phyloP scores from a whole-genome alignment of 345 rosid species.

The Geranium rotundifolium region DNA sequence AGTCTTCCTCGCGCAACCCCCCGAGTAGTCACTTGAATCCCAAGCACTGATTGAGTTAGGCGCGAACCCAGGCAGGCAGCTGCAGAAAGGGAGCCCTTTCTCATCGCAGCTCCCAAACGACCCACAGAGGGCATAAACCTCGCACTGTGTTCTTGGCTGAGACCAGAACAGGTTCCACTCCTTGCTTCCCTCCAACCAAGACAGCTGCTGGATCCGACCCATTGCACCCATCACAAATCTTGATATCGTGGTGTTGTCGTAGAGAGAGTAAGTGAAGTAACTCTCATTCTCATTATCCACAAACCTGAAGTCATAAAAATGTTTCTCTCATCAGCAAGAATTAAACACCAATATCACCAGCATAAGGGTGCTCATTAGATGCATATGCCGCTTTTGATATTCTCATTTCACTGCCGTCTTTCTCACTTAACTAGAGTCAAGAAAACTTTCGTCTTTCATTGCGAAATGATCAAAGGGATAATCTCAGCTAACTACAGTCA shows the following conservation, averaged over 20 bases:
- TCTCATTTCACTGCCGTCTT: too few relatives aligned
- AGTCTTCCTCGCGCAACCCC: slow-evolving; percentile 46
- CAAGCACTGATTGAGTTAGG: slow-evolving; percentile 25
- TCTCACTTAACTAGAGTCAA: too few relatives aligned
- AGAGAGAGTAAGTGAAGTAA: slow-evolving; percentile 48
- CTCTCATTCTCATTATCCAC: slow-evolving; percentile 29
- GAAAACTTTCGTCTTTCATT: too few relatives aligned
- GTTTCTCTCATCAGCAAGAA: slow-evolving; percentile 27
- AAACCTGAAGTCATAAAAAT: slow-evolving; percentile 17
- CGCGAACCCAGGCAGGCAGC: slow-evolving; percentile 42
- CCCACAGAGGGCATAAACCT: slow-evolving; percentile 63
- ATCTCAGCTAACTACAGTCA: too few relatives aligned
- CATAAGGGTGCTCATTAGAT: too few relatives aligned
- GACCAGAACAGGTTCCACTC: slow-evolving; percentile 65
- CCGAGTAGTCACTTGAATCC: slow-evolving; percentile 41
- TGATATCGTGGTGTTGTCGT: slow-evolving; percentile 14
- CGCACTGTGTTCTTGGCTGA: slow-evolving; percentile 56
- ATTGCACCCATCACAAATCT: slow-evolving; percentile 43
- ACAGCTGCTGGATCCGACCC: slow-evolving; percentile 46
- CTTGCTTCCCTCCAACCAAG: slow-evolving; percentile 24
- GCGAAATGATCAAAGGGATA: too few relatives aligned
- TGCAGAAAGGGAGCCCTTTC: slow-evolving; percentile 26
- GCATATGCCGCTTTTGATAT: too few relatives aligned
- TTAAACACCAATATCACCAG: too few relatives aligned
- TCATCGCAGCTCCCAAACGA: slow-evolving; percentile 48